These are phyloP conservation scores for Tricholoma hemisulphureum DNA, from an alignment of 768 basidiomycete species.

Conservation along the genomic window DNA sequence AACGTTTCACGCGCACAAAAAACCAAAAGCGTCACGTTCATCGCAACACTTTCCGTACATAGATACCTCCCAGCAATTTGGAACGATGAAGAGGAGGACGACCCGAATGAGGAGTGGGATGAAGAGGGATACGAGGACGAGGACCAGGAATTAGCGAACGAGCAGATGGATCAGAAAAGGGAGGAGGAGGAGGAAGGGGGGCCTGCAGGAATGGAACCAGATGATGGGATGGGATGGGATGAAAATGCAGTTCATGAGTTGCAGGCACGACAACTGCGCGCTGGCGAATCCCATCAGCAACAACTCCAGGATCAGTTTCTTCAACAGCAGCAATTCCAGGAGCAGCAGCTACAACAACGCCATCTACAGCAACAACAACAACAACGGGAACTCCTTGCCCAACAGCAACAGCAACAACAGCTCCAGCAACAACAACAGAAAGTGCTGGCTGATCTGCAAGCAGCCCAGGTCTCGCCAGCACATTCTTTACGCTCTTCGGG, in stretches of 20 bases:
- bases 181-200: constrained; percentile 32
- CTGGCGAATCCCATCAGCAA: constrained; percentile 32
- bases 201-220: constrained; percentile 55
- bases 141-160: constrained; percentile 60
- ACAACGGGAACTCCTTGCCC: constrained; percentile 30
- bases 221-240: constrained; percentile 90
- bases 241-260: constrained; percentile 59
- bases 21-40: constrained; percentile 68
- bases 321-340: constrained; percentile 28
- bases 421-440: constrained; percentile 22
- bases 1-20: constrained; percentile 34
- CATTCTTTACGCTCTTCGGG: constrained; percentile 40
- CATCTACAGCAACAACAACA: constrained; percentile 31
- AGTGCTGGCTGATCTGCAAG: constrained; percentile 27
- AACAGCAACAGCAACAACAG: constrained; percentile 22
- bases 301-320: constrained; percentile 30
- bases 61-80: constrained; percentile 82
- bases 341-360: constrained; percentile 26
- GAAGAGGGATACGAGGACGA: constrained; percentile 69
- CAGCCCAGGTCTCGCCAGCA: constrained; percentile 10
- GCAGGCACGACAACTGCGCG: constrained; percentile 31
- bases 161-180: constrained; percentile 41
- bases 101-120: constrained; percentile 65
- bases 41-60: constrained; percentile 59
- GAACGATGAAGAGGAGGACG: constrained; percentile 74